phyloP scores from a whole-genome alignment of 1,139 yeast species.

The Debaryomyces nepalensis region DNA sequence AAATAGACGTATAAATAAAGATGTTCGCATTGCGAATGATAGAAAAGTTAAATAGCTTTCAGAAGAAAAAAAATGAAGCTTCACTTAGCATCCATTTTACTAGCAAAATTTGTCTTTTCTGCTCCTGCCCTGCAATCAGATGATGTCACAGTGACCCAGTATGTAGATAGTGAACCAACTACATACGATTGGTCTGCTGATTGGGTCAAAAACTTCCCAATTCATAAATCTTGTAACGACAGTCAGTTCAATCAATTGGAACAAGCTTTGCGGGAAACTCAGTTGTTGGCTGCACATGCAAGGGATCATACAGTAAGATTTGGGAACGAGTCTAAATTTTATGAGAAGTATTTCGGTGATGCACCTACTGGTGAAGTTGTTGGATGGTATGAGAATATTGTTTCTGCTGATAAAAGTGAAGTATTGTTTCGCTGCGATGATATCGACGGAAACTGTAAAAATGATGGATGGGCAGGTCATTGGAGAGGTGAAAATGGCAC shows the following conservation, averaged over 20 bases:
- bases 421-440: conserved; percentile 40
- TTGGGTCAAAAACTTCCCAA: conserved; percentile 23
- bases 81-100: neutral
- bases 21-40: too few species aligned
- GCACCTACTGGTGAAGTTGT: conserved; percentile 34
- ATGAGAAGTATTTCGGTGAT: conserved; percentile 33
- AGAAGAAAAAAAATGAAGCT: too few species aligned
- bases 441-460: conserved; percentile 35
- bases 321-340: conserved; percentile 29
- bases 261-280: conserved; percentile 23
- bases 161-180: conserved; percentile 9
- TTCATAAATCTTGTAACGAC: conserved; percentile 27
- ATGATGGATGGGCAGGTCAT: conserved; percentile 41
- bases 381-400: conserved; percentile 34
- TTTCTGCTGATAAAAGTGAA: conserved; percentile 32
- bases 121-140: conserved; percentile 6
- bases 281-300: conserved; percentile 28
- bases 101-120: neutral
- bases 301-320: conserved; percentile 28
- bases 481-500: conserved; percentile 39
- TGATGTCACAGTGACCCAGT: conserved; percentile 8
- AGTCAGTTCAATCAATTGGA: conserved; percentile 26
- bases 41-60: too few species aligned
- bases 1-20: too few species aligned
- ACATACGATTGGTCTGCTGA: conserved; percentile 22